Evolutionary conservation across 2,329 filamentous ascomycete species (phyloP).

Genomic region (Alternaria sp.): DNA sequence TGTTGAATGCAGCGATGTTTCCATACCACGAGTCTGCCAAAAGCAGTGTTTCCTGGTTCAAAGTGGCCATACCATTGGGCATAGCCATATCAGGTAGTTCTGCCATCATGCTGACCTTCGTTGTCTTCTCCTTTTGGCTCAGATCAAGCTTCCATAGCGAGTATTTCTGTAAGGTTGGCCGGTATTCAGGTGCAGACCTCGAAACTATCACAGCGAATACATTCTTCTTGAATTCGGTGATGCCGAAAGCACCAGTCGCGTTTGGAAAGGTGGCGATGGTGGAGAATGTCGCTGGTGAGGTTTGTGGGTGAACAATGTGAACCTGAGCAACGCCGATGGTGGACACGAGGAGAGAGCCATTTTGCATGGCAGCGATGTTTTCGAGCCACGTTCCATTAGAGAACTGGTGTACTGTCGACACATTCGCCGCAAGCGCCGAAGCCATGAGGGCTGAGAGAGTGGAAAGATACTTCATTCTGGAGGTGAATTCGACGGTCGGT

Average conservation of each 20-base stretch:
- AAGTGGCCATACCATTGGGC: constrained; percentile 34
- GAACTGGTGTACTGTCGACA: constrained; percentile 36
- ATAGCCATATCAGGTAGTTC: constrained; percentile 21
- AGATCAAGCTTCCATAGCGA: constrained; percentile 33
- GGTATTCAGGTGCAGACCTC: constrained; percentile 11
- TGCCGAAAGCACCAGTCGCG: constrained; percentile 42
- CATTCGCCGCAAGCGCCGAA: neutral
- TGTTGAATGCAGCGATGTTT: constrained; percentile 24
- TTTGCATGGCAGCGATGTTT: constrained; percentile 50
- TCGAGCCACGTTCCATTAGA: constrained; percentile 44
- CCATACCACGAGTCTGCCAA: constrained; percentile 35
- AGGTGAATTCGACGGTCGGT: neutral
- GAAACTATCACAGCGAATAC: constrained; percentile 46
- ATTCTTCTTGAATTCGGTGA: constrained; percentile 47
- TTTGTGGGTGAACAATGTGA: constrained; percentile 44
- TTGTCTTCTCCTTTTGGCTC: neutral
- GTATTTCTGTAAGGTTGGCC: constrained; percentile 14
- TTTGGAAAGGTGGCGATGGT: constrained; percentile 40
- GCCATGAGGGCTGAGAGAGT: constrained; percentile 6
- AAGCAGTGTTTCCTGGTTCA: constrained; percentile 28
- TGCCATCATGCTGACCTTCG: constrained; percentile 22
- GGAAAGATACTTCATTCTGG: constrained; percentile 7
- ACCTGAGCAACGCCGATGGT: constrained; percentile 44
- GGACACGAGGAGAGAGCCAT: constrained; percentile 49
- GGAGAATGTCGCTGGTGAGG: constrained; percentile 20